phyloP scores from a whole-genome alignment of 2,329 filamentous ascomycete species.

The Alternaria gansuensis region DNA sequence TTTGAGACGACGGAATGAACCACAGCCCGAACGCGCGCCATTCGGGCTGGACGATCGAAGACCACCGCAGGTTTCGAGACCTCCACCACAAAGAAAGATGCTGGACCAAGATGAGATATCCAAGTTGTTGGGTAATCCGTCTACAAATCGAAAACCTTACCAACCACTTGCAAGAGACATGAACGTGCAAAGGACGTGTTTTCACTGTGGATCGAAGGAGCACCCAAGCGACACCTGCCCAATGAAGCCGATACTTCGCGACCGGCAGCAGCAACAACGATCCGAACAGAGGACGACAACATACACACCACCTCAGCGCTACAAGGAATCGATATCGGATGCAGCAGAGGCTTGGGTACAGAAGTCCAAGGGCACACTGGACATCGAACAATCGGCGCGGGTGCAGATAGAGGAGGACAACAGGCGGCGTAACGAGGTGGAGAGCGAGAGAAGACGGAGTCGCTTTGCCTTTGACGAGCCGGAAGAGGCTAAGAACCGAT shows the following conservation, averaged over 20 bases:
- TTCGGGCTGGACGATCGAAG: conserved; percentile 11
- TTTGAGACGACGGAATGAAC: conserved; percentile 41
- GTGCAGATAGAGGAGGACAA: conserved; percentile 26
- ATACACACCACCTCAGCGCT: conserved; percentile 23
- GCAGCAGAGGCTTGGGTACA: conserved; percentile 42
- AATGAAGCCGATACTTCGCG: conserved; percentile 37
- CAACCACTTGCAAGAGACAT: conserved; percentile 37
- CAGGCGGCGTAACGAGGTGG: conserved; percentile 30
- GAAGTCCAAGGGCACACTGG: conserved; percentile 27
- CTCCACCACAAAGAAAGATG: conserved; percentile 30
- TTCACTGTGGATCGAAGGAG: conserved; percentile 41
- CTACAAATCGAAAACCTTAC: conserved; percentile 27
- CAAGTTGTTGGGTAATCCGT: conserved; percentile 33
- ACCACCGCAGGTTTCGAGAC: conserved; percentile 11
- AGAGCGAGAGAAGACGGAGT: conserved; percentile 35
- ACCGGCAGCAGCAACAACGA: conserved; percentile 19
- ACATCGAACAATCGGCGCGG: conserved; percentile 24
- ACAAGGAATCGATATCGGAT: conserved; percentile 34
- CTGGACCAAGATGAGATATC: conserved; percentile 44
- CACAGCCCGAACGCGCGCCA: conserved; percentile 17
- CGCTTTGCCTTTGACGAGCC: conserved; percentile 41
- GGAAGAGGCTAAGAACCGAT: conserved; percentile 37
- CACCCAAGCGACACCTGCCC: conserved; percentile 40
- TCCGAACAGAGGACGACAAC: conserved; percentile 15
- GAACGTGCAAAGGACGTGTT: conserved; percentile 39